phyloP scores from a whole-genome alignment of 2,329 filamentous ascomycete species.

The Kalmusia sp. region DNA sequence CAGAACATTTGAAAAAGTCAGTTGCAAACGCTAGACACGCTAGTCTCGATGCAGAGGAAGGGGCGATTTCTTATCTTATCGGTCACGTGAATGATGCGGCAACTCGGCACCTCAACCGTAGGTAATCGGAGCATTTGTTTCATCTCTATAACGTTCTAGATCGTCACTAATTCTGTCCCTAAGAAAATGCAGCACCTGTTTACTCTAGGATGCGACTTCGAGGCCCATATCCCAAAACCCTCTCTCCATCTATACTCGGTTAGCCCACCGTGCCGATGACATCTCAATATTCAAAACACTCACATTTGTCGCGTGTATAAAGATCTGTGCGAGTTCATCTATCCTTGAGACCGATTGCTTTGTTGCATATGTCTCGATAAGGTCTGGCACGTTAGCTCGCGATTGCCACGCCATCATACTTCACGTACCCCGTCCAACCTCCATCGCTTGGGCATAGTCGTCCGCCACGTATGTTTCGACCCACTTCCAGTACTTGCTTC shows the following conservation, averaged over 20 bases:
- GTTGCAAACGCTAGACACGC: constrained; percentile 20
- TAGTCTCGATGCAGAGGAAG: constrained; percentile 14
- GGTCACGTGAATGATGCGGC: too few relatives aligned
- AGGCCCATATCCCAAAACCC: constrained; percentile 77
- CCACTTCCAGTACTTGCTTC: constrained; percentile 87
- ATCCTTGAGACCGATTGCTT: constrained; percentile 76
- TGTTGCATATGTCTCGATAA: constrained; percentile 78
- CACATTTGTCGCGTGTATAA: constrained; percentile 85
- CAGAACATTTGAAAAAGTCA: constrained; percentile 9
- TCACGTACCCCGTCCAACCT: constrained; percentile 69
- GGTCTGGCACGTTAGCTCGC: constrained; percentile 54
- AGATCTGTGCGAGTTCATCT: constrained; percentile 83
- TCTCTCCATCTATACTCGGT: constrained; percentile 67
- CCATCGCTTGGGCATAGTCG: constrained; percentile 77
- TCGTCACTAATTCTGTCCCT: too few relatives aligned
- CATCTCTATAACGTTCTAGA: too few relatives aligned
- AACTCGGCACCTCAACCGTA: too few relatives aligned
- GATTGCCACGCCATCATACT: neutral
- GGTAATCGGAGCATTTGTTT: too few relatives aligned
- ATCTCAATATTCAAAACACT: constrained; percentile 31
- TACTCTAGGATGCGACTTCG: constrained; percentile 11
- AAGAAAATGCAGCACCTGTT: too few relatives aligned
- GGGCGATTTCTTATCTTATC: constrained; percentile 9
- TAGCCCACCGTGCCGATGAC: constrained; percentile 16
- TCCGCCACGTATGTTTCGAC: constrained; percentile 86